Percentiles rank a stretch among this genome's conserved stretches.
Evolutionary conservation across 345 rosid species (phyloP).

Genomic region (Syzygium oleosum): DNA sequence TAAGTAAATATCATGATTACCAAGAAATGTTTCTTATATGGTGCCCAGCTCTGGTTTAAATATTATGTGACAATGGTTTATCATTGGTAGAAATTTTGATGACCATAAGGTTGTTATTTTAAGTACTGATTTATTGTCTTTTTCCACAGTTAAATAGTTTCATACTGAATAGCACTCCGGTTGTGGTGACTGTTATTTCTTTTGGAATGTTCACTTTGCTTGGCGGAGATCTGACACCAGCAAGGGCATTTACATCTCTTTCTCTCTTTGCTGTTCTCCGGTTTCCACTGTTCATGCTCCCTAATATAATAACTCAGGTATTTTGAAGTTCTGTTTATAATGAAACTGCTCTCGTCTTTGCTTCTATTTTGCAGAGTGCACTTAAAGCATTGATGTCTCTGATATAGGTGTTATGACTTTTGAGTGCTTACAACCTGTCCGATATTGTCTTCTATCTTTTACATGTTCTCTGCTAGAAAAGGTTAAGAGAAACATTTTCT

Average conservation of each 20-base stretch:
- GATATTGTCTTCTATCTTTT: background rate
- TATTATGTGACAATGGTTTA: background rate
- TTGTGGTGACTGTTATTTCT: conserved; percentile 81
- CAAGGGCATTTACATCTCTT: conserved; percentile 93
- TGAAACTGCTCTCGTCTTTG: background rate
- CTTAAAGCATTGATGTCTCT: background rate
- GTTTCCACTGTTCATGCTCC: conserved; percentile 93
- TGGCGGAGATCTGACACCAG: conserved; percentile 97
- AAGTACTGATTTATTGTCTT: conserved; percentile 10
- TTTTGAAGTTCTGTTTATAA: background rate
- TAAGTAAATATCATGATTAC: background rate
- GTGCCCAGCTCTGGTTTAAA: background rate
- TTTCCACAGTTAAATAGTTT: conserved; percentile 70
- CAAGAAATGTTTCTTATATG: background rate
- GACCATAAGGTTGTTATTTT: background rate
- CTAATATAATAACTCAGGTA: conserved; percentile 93
- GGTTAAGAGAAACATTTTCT: background rate
- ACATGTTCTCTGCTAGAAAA: background rate
- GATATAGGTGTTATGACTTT: background rate
- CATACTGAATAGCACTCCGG: conserved; percentile 85
- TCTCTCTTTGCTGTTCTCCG: conserved; percentile 97
- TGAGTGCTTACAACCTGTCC: background rate
- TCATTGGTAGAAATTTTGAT: background rate
- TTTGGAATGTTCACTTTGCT: conserved; percentile 94
- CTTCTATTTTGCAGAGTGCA: background rate